phyloP scores from a whole-genome alignment of 169 alveolate genomes.

The Cryptosporidium viatorum region DNA sequence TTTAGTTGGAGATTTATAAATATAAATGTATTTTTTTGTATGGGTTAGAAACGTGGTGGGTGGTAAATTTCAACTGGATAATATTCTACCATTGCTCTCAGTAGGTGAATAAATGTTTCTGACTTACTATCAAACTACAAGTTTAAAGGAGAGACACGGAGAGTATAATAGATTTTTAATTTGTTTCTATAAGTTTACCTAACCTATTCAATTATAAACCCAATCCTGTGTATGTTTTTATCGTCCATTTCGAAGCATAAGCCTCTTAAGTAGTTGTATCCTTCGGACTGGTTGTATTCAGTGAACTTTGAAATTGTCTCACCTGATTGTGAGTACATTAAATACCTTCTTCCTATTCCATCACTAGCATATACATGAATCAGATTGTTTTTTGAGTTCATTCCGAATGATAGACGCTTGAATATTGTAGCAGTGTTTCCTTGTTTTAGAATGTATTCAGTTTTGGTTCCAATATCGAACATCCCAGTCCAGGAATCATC shows the following conservation, averaged over 20 bases:
- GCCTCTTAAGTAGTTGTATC: conserved; percentile 37
- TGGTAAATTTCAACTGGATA: background rate
- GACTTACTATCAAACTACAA: background rate
- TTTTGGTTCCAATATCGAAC: conserved; percentile 40
- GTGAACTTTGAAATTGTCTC: conserved; percentile 28
- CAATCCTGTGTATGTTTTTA: conserved; percentile 32
- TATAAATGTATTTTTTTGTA: too few relatives aligned
- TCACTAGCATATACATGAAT: conserved; percentile 49
- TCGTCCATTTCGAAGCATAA: conserved; percentile 53
- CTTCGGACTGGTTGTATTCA: conserved; percentile 36
- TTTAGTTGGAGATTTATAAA: background rate
- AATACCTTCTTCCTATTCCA: conserved; percentile 38
- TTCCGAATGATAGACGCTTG: conserved; percentile 39
- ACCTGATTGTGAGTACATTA: background rate
- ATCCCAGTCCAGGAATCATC: conserved; percentile 70
- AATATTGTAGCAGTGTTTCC: conserved; percentile 24
- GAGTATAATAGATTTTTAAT: background rate
- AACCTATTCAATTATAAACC: conserved; percentile 64
- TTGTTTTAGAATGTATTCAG: conserved; percentile 7
- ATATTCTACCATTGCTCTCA: too few relatives aligned
- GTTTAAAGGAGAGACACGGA: background rate
- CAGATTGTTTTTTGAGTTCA: background rate
- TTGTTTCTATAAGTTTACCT: background rate
- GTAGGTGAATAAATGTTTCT: background rate
- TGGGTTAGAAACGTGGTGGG: background rate